Evolutionary conservation across 305 asterid species (phyloP).

Genomic region (Rubia balearica): DNA sequence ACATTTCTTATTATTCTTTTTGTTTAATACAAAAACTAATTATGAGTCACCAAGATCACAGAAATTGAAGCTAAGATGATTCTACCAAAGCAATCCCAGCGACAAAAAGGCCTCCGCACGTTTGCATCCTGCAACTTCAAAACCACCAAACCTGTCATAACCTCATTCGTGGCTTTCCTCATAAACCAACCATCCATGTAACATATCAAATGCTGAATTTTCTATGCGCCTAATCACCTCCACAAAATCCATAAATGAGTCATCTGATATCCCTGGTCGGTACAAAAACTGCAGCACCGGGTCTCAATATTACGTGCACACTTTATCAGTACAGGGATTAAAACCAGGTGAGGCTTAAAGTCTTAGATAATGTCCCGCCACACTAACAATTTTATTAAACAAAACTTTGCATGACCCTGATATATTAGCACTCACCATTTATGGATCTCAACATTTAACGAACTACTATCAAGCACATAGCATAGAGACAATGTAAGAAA

Average conservation of each 20-base stretch:
- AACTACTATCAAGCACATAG: not conserved
- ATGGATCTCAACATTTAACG: too few relatives aligned
- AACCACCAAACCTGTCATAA: not conserved
- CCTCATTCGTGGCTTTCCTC: not conserved
- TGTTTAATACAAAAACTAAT: not conserved
- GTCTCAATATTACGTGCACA: too few relatives aligned
- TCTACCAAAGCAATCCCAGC: not conserved
- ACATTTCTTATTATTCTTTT: not conserved
- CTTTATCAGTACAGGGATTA: not conserved
- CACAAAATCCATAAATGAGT: too few relatives aligned
- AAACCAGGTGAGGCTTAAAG: not conserved
- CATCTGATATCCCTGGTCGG: too few relatives aligned
- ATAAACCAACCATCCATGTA: not conserved
- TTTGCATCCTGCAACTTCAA: not conserved
- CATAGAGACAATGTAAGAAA: not conserved
- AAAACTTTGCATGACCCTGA: too few relatives aligned
- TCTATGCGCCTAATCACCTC: too few relatives aligned
- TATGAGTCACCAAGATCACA: not conserved
- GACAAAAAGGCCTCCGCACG: not conserved
- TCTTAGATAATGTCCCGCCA: not conserved
- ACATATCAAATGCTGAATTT: too few relatives aligned
- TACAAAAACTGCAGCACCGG: not conserved
- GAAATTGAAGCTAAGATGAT: not conserved
- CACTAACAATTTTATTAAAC: not conserved
- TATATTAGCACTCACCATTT: too few relatives aligned